A percentile compares a stretch with the other conserved stretches of the same genome.
Conservation (phyloP, 345 rosid species). For the Syzygium aqueum region DNA sequence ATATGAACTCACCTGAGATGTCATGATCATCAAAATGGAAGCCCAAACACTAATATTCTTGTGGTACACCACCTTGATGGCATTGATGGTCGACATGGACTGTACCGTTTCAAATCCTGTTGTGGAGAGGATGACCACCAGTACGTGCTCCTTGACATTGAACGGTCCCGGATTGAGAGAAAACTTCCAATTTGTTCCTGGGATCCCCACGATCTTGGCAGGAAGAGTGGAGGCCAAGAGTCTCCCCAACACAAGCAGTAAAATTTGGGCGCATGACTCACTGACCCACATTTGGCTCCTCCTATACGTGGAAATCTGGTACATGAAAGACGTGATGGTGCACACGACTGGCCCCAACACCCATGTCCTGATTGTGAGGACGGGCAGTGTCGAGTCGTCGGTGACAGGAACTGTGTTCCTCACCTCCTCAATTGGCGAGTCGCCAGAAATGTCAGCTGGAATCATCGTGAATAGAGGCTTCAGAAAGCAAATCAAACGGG, state of each 20-base stretch:
- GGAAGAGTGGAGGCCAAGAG: constrained; percentile 34
- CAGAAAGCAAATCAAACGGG: neutral
- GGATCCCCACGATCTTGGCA: neutral
- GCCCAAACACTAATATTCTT: constrained; percentile 10
- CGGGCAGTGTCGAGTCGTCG: constrained; percentile 23
- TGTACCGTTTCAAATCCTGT: constrained; percentile 10
- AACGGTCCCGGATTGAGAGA: constrained; percentile 50
- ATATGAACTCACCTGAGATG: constrained; percentile 50
- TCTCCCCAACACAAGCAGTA: constrained; percentile 29
- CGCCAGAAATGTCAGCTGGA: neutral
- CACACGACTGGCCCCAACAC: constrained; percentile 24
- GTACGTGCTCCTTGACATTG: constrained; percentile 34
- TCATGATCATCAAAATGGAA: constrained; percentile 44
- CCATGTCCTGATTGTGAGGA: constrained; percentile 39
- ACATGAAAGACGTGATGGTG: constrained; percentile 14
- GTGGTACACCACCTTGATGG: constrained; percentile 28
- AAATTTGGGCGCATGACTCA: constrained; percentile 27
- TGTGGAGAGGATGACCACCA: constrained; percentile 32
- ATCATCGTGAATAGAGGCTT: neutral
- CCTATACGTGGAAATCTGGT: constrained; percentile 31
- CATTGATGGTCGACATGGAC: constrained; percentile 2
- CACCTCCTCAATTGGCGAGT: constrained; percentile 25
- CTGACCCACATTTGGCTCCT: constrained; percentile 11
- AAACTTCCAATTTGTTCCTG: constrained; percentile 29
- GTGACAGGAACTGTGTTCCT: constrained; percentile 28